Conservation (phyloP, 169 alveolate species). For the Pseudocohnilembus persalinus region DNA sequence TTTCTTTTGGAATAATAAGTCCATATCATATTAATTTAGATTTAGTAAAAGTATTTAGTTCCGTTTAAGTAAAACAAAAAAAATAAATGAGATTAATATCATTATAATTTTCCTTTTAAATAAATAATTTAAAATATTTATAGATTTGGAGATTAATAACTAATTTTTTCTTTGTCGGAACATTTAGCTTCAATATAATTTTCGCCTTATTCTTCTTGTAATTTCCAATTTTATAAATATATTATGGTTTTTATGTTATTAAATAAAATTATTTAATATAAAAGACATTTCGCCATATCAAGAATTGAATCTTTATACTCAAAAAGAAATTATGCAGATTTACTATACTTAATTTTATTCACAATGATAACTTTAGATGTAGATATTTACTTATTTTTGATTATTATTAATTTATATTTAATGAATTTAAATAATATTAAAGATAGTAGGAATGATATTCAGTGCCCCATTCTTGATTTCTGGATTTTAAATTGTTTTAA, state of each 20-base stretch:
- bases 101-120: not conserved
- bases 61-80: not conserved
- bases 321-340: not conserved
- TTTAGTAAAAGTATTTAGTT: not conserved
- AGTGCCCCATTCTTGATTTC: not conserved
- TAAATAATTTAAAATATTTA: not conserved
- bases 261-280: not conserved
- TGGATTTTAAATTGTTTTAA: not conserved
- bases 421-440: not conserved
- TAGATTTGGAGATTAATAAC: conserved; percentile 4
- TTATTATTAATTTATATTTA: not conserved
- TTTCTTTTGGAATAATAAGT: not conserved
- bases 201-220: not conserved
- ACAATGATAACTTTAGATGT: not conserved
- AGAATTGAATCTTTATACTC: not conserved
- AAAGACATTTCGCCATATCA: not conserved
- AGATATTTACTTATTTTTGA: not conserved
- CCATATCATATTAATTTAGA: not conserved
- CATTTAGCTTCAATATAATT: not conserved
- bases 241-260: not conserved
- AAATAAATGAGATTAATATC: too few relatives aligned
- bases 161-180: not conserved
- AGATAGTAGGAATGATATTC: not conserved
- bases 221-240: not conserved
- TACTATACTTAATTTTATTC: not conserved